Base-by-base conservation (phyloP, 768 basidiomycete genomes). In the Mycena galopus region DNA sequence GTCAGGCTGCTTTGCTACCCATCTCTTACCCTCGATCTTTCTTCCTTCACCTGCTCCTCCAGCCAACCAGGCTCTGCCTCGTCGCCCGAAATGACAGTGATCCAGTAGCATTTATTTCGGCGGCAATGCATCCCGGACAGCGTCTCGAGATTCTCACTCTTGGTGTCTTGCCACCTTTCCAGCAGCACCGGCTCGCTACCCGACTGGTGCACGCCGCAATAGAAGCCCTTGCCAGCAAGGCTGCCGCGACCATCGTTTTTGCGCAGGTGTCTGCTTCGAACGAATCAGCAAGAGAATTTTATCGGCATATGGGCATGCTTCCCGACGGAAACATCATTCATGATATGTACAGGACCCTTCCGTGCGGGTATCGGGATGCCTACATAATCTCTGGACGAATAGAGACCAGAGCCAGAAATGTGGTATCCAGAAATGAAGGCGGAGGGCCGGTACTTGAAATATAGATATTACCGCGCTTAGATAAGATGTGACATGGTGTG, bases 91-190 rank as follows among this genome's bases (percentile, higher is more conserved):
- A 73, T 14, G 75, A 73, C 19, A 62, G 64, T 21, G 69, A 69
- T 14, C 84, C 84, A 23, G 77, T 88, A 62, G 87, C 81, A 44
- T 88, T 87, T 73, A 78, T 87, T 58, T 87, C 87, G 14, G 86
- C 86, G 7, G 84, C 78, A 56, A 71, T 82, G 25, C 82, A 77
- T 53, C 71, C 68, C 35, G 78, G 75, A 35, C 79, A 83, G 56
- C 82, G 81, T 71, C 77, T 89, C 25, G 85, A 88, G 76, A 85
- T 89, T 71, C 86, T 88, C 35, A 88, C 88, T 1, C 85, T 89
- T 3, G 88, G 88, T 37, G 87, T 89, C 19, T 82, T 84, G 51
- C 87, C 88, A 4, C 72, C 81, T 3, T 85, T 82, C 77, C 87
- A 83, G 70, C 79, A 86, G 16, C 83, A 82, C 37, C 83, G 79